These are phyloP conservation scores for Fusarium concolor DNA, from an alignment of 2,329 filamentous ascomycete species.

Conservation along the genomic window DNA sequence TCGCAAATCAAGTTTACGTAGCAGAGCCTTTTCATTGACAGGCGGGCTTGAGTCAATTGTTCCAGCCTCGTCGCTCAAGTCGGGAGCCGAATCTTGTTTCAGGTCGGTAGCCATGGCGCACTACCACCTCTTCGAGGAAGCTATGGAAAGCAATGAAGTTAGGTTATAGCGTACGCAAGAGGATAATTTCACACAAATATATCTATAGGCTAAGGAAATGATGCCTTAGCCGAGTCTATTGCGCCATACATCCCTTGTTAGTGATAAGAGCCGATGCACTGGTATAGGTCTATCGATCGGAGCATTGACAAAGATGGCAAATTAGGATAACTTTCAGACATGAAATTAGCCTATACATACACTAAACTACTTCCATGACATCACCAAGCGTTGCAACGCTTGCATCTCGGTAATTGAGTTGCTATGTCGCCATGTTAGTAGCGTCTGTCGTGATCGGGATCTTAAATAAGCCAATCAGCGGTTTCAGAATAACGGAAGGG, in stretches of 20 bases:
- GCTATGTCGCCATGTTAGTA: slow-evolving; percentile 30
- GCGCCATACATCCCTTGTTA: slow-evolving; percentile 19
- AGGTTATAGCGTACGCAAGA: fast-evolving
- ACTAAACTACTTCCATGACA: slow-evolving; percentile 1
- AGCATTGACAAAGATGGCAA: background rate
- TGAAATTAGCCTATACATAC: background rate
- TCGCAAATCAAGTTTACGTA: slow-evolving; percentile 67
- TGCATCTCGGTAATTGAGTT: background rate
- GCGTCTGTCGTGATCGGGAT: slow-evolving; percentile 24
- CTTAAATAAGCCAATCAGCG: background rate
- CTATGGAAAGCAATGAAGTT: fast-evolving
- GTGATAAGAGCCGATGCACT: background rate
- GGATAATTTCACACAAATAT: background rate
- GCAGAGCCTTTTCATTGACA: slow-evolving; percentile 66
- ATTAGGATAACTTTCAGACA: no score
- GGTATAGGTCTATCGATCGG: background rate
- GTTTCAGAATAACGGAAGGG: no score
- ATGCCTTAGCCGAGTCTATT: slow-evolving; percentile 6
- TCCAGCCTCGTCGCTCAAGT: slow-evolving; percentile 37
- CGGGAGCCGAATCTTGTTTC: slow-evolving; percentile 18
- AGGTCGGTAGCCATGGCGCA: background rate
- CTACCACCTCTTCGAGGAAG: fast-evolving
- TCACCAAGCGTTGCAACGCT: background rate
- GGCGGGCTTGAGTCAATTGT: slow-evolving; percentile 8
- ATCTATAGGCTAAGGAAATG: background rate